Evolutionary conservation across 768 basidiomycete genomes (phyloP).

Genomic region (Holtermanniella nyarrowii): DNA sequence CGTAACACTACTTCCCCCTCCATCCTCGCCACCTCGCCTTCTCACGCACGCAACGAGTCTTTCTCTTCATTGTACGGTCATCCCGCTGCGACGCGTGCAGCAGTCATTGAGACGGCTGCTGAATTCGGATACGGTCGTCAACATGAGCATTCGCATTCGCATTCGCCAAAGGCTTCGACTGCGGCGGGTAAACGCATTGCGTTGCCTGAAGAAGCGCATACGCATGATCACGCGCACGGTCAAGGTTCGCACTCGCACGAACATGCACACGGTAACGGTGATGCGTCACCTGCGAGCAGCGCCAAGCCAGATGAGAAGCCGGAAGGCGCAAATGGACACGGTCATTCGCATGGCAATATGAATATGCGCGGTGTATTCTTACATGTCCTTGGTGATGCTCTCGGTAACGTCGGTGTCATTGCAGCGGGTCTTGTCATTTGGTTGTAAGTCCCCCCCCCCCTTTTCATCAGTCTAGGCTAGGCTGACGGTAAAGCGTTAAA

Average conservation of each 20-base stretch:
- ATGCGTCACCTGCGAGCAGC: constrained; percentile 7
- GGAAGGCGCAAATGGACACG: constrained; percentile 16
- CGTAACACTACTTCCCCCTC: not conserved
- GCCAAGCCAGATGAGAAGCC: constrained; percentile 7
- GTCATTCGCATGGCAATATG: constrained; percentile 59
- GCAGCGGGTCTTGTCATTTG: constrained; percentile 89
- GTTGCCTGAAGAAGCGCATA: constrained; percentile 21
- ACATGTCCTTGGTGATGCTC: constrained; percentile 91
- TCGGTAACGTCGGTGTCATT: constrained; percentile 97
- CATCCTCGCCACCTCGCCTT: too few relatives aligned
- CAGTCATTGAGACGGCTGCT: constrained; percentile 62
- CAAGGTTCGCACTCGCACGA: constrained; percentile 46
- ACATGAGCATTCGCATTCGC: constrained; percentile 14
- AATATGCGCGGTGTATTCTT: constrained; percentile 94
- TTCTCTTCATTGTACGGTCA: constrained; percentile 56
- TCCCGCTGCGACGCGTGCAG: constrained; percentile 46
- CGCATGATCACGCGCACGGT: constrained; percentile 23
- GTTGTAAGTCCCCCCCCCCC: constrained; percentile 50
- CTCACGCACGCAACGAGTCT: constrained; percentile 33
- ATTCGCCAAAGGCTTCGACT: constrained; percentile 15
- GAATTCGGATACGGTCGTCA: constrained; percentile 49
- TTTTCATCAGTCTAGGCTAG: not conserved
- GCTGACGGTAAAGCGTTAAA: too few relatives aligned
- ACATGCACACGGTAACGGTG: constrained; percentile 14
- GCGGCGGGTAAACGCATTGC: constrained; percentile 9